Evolutionary conservation across 768 basidiomycete genomes (phyloP).

Genomic region (Goffeauzyma gilvescens): DNA sequence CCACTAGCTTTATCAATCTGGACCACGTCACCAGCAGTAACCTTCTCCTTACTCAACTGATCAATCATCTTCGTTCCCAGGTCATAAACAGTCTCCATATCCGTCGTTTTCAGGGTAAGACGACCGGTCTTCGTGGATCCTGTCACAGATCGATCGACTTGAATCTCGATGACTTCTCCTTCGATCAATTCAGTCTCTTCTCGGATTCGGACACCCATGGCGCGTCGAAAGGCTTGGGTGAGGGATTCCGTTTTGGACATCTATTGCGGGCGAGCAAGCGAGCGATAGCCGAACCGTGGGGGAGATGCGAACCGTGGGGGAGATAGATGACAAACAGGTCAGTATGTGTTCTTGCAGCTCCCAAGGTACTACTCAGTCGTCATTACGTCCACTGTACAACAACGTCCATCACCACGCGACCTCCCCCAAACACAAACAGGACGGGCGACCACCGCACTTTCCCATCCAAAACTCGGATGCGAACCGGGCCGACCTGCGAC

Average conservation of each 20-base stretch:
- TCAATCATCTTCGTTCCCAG: slow-evolving; percentile 99
- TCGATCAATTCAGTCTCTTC: slow-evolving; percentile 96
- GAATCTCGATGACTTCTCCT: slow-evolving; percentile 95
- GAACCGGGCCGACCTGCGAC: neutral
- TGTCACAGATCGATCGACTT: slow-evolving; percentile 88
- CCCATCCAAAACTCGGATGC: no score
- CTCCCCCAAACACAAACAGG: neutral
- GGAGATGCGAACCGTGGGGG: no score
- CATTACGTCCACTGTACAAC: neutral
- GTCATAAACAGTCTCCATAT: slow-evolving; percentile 99
- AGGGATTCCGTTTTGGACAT: slow-evolving; percentile 98
- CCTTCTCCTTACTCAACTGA: slow-evolving; percentile 87
- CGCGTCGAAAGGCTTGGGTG: slow-evolving; percentile 84
- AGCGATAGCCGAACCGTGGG: no score
- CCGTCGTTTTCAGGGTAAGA: slow-evolving; percentile 89
- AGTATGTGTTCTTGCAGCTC: neutral
- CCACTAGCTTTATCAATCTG: slow-evolving; percentile 95
- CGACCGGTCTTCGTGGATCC: slow-evolving; percentile 97
- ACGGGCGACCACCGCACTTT: no score
- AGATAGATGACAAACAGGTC: neutral
- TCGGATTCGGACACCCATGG: slow-evolving; percentile 91
- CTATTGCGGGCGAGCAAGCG: no score
- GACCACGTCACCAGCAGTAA: slow-evolving; percentile 77
- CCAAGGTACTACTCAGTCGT: no score
- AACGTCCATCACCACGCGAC: neutral